Percentiles rank a stretch among this genome's conserved stretches.
Evolutionary conservation across 768 basidiomycete genomes (phyloP).

Genomic region (Lentinula raphanica): DNA sequence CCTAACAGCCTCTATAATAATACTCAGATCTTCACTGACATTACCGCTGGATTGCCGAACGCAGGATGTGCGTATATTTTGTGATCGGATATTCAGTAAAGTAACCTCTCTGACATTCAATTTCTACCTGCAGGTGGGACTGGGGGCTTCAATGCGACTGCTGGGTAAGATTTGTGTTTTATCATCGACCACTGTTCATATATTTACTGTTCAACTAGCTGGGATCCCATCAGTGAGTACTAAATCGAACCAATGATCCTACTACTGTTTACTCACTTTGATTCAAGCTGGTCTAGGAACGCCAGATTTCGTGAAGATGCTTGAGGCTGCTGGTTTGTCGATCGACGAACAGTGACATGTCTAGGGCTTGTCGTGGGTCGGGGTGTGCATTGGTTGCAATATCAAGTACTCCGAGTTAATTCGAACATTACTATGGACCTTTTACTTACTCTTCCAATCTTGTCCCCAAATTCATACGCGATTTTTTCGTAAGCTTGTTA

Average conservation of each 20-base stretch:
- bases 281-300: conserved; percentile 6
- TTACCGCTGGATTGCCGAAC: conserved; percentile 6
- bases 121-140: background rate
- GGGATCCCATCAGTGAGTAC: conserved; percentile 1
- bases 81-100: background rate
- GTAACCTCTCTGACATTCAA: background rate
- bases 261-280: background rate
- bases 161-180: background rate
- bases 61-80: background rate
- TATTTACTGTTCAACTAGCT: background rate
- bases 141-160: background rate
- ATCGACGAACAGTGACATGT: background rate
- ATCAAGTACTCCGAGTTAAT: background rate
- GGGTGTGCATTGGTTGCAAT: no score
- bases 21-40: conserved; percentile 7
- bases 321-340: background rate
- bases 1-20: conserved; percentile 3
- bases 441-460: no score
- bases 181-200: background rate
- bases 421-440: background rate
- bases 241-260: background rate
- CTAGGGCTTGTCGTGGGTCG: background rate
- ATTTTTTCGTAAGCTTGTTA: no score
- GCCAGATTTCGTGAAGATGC: conserved; percentile 1
- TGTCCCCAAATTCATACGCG: no score